A percentile compares a stretch with the other conserved stretches of the same genome.
Evolutionary conservation across 1,139 yeast genomes (phyloP).

Genomic region (Scheffersomyces parashehatae): DNA sequence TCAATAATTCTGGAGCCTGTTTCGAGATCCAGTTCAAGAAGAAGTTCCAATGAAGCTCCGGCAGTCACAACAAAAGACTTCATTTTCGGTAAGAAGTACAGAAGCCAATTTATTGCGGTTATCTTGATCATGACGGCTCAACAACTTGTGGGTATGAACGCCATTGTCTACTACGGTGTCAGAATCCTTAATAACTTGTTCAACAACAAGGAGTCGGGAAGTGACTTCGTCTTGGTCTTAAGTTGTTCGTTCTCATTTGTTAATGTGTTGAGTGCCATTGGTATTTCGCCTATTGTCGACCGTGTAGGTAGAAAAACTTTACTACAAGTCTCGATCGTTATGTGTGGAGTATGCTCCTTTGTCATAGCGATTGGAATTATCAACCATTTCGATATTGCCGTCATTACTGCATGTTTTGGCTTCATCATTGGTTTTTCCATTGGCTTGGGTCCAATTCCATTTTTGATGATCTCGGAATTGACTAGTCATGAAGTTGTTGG

Average conservation of each 20-base stretch:
- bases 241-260: slow-evolving; percentile 33
- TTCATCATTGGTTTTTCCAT: slow-evolving; percentile 20
- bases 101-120: slow-evolving; percentile 31
- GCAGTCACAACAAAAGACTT: slow-evolving; percentile 25
- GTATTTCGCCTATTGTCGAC: slow-evolving; percentile 23
- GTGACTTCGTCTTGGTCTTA: slow-evolving; percentile 24
- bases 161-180: slow-evolving; percentile 43
- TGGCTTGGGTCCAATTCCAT: slow-evolving; percentile 30
- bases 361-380: slow-evolving; percentile 16
- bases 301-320: slow-evolving; percentile 19
- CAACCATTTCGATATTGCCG: slow-evolving; percentile 8
- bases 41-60: slow-evolving; percentile 34
- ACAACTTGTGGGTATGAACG: slow-evolving; percentile 44
- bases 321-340: slow-evolving; percentile 15
- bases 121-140: slow-evolving; percentile 38
- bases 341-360: slow-evolving; percentile 13
- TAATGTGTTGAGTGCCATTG: slow-evolving; percentile 30
- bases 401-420: slow-evolving; percentile 19
- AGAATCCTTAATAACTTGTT: slow-evolving; percentile 25
- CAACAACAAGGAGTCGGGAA: slow-evolving; percentile 22
- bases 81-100: slow-evolving; percentile 18
- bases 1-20: not conserved
- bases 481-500: slow-evolving; percentile 21
- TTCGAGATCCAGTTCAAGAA: slow-evolving; percentile 10
- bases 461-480: slow-evolving; percentile 25